Evolutionary conservation across 2,329 filamentous ascomycete genomes (phyloP), one percentile per base, ranked within the genome.

Genomic region (Hymenoscyphus albidus): DNA sequence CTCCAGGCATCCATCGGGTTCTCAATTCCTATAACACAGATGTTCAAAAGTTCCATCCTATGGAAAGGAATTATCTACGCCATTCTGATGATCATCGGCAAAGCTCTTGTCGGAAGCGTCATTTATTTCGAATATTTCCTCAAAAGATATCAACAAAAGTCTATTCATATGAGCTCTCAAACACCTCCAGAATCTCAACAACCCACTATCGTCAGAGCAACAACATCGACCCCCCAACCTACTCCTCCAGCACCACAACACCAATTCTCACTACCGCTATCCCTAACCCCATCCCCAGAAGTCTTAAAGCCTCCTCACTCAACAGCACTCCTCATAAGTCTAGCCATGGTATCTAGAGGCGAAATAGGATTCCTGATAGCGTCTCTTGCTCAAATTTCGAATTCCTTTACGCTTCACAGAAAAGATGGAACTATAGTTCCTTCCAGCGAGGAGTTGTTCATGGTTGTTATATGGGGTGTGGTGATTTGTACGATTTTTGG

Each of bases 281-380:
- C n/a, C n/a, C 5, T 5, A 51, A 18, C 22, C 6, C 14, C 44
- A 51, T 35, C 9, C 9, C 44, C 58, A 22, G 48, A 44, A 48
- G 13, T 14, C 16, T 22, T 39, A 18, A 14, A 31, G 40, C 39
- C 48, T 22, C 48, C 22, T 1, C 39, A 56, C 35, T n/a, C 59
- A 18, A 16, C 48, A 13, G 59, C 48, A n/a, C 35, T 61, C 5
- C 44, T 56, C 31, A 59, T 72, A 14, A 67, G 69, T n/a, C 65
- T 68, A 18, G 85, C 85, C 2, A 94, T 94, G 90, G 84, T 89
- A 0, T 86, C 90, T 0, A 81, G 90, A n/a, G 90, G 91, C 0
- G 91, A 95, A 74, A 91, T 94, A 40, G 90, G 90, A 0, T 92
- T 92, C 67, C 75, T 94, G 55, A 91, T 95, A 66, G 87, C 88